Conservation (phyloP, 164 flowering plant species). For the Cinnamomum micranthum region DNA sequence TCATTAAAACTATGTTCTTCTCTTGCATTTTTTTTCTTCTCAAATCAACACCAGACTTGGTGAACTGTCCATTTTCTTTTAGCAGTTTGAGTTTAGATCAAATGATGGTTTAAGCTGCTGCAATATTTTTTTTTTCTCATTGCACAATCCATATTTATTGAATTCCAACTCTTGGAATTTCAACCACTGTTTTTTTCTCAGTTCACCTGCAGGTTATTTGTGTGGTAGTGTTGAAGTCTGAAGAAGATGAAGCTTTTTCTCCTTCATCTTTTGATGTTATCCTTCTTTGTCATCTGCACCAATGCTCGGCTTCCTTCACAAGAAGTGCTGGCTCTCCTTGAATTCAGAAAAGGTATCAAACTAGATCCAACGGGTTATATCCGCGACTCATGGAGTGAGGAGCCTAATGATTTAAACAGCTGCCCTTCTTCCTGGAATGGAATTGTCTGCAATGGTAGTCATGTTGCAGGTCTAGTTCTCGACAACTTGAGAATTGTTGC, state of each 20-base stretch:
- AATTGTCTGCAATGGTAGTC: constrained; percentile 74
- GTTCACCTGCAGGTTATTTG: neutral
- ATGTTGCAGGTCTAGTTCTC: constrained; percentile 81
- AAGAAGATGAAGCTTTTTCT: constrained; percentile 13
- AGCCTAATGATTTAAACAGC: constrained; percentile 87
- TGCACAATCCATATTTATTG: neutral
- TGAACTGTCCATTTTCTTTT: neutral
- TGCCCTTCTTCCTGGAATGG: constrained; percentile 99
- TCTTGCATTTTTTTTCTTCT: neutral
- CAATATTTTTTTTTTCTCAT: neutral
- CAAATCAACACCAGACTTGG: neutral
- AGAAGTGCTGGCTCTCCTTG: constrained; percentile 76
- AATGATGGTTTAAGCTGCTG: too few species aligned
- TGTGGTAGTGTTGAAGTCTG: neutral
- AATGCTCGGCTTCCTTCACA: constrained; percentile 83
- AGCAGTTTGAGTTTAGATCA: neutral
- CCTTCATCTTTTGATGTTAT: constrained; percentile 3
- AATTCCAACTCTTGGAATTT: neutral
- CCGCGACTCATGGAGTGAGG: constrained; percentile 87
- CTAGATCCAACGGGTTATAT: constrained; percentile 88
- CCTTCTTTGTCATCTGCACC: constrained; percentile 11
- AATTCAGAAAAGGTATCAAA: constrained; percentile 87
- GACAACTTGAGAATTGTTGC: constrained; percentile 67
- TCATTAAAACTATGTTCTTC: neutral
- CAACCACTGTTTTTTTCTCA: neutral